A percentile compares a stretch with the other conserved stretches of the same genome.
Conservation (phyloP, 2,329 filamentous ascomycete genomes). For the Thermoascus crustaceus region DNA sequence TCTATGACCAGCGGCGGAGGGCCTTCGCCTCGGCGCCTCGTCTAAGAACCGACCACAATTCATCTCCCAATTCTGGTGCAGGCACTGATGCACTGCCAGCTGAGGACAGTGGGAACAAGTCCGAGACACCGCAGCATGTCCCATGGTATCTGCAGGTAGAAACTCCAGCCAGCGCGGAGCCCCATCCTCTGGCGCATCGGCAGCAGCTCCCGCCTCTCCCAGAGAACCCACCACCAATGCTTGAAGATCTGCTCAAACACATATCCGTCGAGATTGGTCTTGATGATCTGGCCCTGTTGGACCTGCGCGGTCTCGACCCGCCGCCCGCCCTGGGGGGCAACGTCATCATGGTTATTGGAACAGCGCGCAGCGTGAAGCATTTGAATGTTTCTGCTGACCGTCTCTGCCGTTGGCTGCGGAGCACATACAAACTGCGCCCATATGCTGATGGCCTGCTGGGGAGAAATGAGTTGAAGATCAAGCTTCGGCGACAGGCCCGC, state of each 20-base stretch:
- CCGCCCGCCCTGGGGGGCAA: constrained; percentile 80
- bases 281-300: constrained; percentile 70
- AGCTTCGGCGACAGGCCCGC: constrained; percentile 69
- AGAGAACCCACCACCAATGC: constrained; percentile 59
- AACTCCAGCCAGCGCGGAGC: constrained; percentile 25
- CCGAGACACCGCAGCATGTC: constrained; percentile 24
- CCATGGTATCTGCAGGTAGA: constrained; percentile 82
- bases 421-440: constrained; percentile 62
- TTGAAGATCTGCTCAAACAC: constrained; percentile 66
- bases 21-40: constrained; percentile 17
- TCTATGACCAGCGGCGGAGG: constrained; percentile 11
- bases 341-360: constrained; percentile 86
- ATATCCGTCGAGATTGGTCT: constrained; percentile 78
- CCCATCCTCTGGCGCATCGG: constrained; percentile 40
- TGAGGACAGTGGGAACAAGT: constrained; percentile 3
- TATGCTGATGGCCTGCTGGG: constrained; percentile 83
- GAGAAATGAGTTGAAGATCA: constrained; percentile 83
- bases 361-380: constrained; percentile 85
- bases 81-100: constrained; percentile 5
- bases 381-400: constrained; percentile 83
- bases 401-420: constrained; percentile 78
- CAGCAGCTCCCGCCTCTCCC: constrained; percentile 59
- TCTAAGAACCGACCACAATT: neutral
- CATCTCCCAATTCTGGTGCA: neutral
- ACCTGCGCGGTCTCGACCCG: constrained; percentile 76